Evolutionary conservation across 768 basidiomycete genomes (phyloP), one percentile per base, ranked within the genome.

Genomic region (Suillus discolor): DNA sequence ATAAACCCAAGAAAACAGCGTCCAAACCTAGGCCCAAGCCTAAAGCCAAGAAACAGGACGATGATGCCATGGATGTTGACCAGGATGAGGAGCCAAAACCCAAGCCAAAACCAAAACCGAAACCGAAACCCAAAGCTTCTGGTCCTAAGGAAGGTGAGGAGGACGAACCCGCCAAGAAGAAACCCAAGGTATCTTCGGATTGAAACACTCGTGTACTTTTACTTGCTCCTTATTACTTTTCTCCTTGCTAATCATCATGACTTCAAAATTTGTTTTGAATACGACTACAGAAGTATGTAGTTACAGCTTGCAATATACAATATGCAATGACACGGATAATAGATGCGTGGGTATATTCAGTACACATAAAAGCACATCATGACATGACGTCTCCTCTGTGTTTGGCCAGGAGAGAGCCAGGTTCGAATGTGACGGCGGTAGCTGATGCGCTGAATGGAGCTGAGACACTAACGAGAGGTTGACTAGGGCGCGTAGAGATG

Each of bases 81-180:
- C 74, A 71, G 5, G 74, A 83, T 57, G 76, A 75, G 39, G 41
- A 60, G 28, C 76, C 75, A n/a, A 72, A 70, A 39, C 71, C 74
- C 36, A 82, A 78, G 64, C 80, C 81, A 9, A 82, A 79, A 57
- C 71, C 76, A 1, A 80, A 72, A 65, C 77, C 80, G 0, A 85
- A 79, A 62, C 77, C 86, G 0, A 85, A 84, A 59, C 73, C 76
- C 0, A 81, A 79, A 69, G 76, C 47, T 34, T 75, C 77, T 28
- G 75, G 71, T 12, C 62, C 72, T 13, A 80, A 80, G 63, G 71
- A 75, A 28, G 73, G 66, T 31, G 78, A 75, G 9, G 80, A 82
- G 34, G 81, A 77, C 3, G 87, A 85, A 63, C 91, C 89, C 15
- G 87, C 84, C 3, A 91, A 89, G 79, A 94, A 94, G 80, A 94